Conservation (phyloP, 345 rosid genomes). For the Luvunga scandens region DNA sequence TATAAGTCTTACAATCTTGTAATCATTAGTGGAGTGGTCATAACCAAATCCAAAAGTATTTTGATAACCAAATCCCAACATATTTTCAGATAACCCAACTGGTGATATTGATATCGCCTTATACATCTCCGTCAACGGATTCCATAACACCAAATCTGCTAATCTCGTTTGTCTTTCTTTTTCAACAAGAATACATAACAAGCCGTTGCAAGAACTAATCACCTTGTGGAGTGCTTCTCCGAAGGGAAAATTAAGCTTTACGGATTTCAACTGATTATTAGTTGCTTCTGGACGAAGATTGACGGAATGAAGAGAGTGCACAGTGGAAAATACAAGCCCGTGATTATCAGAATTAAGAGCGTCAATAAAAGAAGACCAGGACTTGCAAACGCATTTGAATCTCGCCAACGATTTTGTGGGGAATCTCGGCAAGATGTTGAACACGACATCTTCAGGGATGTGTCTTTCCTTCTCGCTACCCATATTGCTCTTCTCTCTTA, state of each 20-base stretch:
- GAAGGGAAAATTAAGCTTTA: background rate
- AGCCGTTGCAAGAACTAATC: background rate
- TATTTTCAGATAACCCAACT: too few relatives aligned
- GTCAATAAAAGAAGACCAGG: background rate
- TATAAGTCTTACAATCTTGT: background rate
- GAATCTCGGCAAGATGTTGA: slow-evolving; percentile 4
- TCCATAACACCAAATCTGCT: background rate
- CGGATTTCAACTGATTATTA: too few relatives aligned
- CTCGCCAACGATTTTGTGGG: slow-evolving; percentile 10
- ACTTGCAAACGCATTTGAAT: slow-evolving; percentile 22
- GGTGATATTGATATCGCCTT: background rate
- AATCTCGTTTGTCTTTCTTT: background rate
- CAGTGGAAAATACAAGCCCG: background rate
- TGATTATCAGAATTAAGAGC: background rate
- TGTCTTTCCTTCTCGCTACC: too few relatives aligned
- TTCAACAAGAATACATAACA: background rate
- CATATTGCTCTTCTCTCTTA: too few relatives aligned
- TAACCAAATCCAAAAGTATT: background rate
- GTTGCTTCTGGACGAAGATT: background rate
- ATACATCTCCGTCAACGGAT: background rate
- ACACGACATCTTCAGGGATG: background rate
- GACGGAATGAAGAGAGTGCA: background rate
- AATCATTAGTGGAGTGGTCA: background rate
- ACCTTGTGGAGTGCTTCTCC: background rate
- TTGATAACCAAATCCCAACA: too few relatives aligned